Evolutionary conservation across 495 filamentous ascomycete species (phyloP), one percentile per base, ranked within the genome.

Genomic region (Gamarada debralockiae): DNA sequence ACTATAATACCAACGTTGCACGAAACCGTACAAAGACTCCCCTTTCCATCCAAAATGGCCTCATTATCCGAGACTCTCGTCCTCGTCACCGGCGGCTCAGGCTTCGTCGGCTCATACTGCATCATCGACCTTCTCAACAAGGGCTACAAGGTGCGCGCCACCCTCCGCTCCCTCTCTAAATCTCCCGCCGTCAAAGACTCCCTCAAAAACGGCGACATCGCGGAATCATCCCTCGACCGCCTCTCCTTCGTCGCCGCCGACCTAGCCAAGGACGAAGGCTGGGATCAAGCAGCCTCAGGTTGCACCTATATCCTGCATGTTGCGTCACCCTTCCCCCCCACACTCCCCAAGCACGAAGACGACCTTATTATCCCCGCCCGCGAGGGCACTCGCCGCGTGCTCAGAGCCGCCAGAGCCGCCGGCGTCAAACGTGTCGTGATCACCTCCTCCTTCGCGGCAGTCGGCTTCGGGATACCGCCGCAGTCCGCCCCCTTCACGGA

Each of bases 61-160:
- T 8, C n/a, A 34, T n/a, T n/a, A 8, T 43, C 40, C 3, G 13
- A 15, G 21, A 43, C 40, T 18, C 3, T 43, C 22, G 40, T 65
- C 37, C 62, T 71, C 52, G 60, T 70, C 48, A 65, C 64, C 21
- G 55, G 67, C 23, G 57, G 57, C 13, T 64, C 67, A 6, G 69
- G 68, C 54, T 65, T 63, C 52, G 68, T 71, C 25, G 71, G 69
- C n/a, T 57, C 65, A 13, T 53, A 70, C 14, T 51, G 50, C 23
- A 50, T 55, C 6, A 31, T 52, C 10, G 21, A 55, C 0, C 40
- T 56, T 13, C 41, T 68, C 13, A 20, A 57, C 46, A 57, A 64
- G 18, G 59, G 65, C 29, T 60, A 55, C 50, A 41, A 38, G 9
- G 58, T 64, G 4, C 60, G 63, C 14, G 33, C 63, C 4, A 52